Evolutionary conservation across 2,329 filamentous ascomycete genomes (phyloP), one percentile per base, ranked within the genome.

Genomic region (Reticulascus tulasneorum): DNA sequence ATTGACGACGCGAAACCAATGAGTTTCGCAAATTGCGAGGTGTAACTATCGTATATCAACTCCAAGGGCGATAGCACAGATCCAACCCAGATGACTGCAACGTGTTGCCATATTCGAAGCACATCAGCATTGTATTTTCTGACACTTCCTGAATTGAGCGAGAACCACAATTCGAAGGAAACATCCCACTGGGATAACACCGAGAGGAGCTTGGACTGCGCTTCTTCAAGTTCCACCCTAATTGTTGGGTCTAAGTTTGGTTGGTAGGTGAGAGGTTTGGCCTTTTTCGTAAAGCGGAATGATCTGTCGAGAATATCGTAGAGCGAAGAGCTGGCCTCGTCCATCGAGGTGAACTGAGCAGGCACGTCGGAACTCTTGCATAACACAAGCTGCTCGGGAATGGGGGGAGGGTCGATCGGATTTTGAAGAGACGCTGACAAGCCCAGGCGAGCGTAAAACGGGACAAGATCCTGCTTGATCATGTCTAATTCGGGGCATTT

Each of bases 371-470:
- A 60, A n/a, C n/a, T n/a, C n/a, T n/a, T n/a, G n/a, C n/a, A n/a
- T n/a, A n/a, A n/a, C n/a, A n/a, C n/a, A 10, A 68, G 47, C 17
- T 56, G 50, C 0, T 47, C 30, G 2, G 64, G 66, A 16, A 67
- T 64, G 2, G 53, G 45, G 2, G 53, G 54, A 0, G 64, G 61
- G 5, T 47, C 54, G 17, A 52, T 56, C 3, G 64, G 63, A n/a
- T 67, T 60, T 27, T 67, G 54, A 20, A 65, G 58, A 7, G 58
- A 60, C 1, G 64, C 60, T n/a, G n/a, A n/a, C 7, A 69, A 44
- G 33, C 63, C 63, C 3, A 69, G 55, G 0, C 66, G 57, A 2
- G 62, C 58, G 37, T 67, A 69, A n/a, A 69, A 59, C 21, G 66
- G 65, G 5, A 64, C 62, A 4, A 69, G 54, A 18, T 63, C 54